Base-by-base conservation (phyloP, 2,329 filamentous ascomycete genomes). In the Blastomyces parvus region DNA sequence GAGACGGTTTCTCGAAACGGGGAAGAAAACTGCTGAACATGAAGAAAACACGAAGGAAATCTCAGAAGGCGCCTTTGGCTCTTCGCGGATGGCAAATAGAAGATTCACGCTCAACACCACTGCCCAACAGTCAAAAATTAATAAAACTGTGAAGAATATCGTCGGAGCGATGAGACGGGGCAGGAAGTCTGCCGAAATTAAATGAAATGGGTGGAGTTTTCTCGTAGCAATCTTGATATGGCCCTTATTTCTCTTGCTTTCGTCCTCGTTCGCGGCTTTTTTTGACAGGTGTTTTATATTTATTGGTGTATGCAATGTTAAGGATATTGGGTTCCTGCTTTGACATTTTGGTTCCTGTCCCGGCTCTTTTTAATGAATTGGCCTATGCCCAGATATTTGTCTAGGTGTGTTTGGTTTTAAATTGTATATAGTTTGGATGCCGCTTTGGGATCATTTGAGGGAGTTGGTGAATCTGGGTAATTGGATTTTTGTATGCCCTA, bases 1-100 rank as follows among this genome's bases (percentile, higher is more conserved):
- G 64, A 66, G 52, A 40, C 50, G 58, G 52, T 63, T 65, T 9
- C 55, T 66, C 7, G 60, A 58, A 42, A 59, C 50, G 42, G 64
- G 63, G 48, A 59, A 57, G 38, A 33, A 33, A 14, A 1, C 33
- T 27, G 25, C 8, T 42, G 38, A 46, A 22, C 14, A 9, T 27
- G 52, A 52, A 25, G 30, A 3, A 22, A 27, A 11, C n/a, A 3
- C 38, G 17, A 42, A 48, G 46, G 33, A 61, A 8, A 52, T 38
- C 36, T 38, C 36, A 8, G 36, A 38, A 8, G 9, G 3, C 36
- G 36, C 36, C 36, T 38, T 38, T 38, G 36, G 36, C 36, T 38
- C 36, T 38, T 13, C 9, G 9, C 9, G 36, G 13, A 38, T 33
- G 27, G 19, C 52, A 27, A 33, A 55, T 25, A 33, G 52, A 9